A percentile compares a stretch with the other conserved stretches of the same genome.
Conservation (phyloP, 192 early-diverging fungal species). For the Coemansia furcata region DNA sequence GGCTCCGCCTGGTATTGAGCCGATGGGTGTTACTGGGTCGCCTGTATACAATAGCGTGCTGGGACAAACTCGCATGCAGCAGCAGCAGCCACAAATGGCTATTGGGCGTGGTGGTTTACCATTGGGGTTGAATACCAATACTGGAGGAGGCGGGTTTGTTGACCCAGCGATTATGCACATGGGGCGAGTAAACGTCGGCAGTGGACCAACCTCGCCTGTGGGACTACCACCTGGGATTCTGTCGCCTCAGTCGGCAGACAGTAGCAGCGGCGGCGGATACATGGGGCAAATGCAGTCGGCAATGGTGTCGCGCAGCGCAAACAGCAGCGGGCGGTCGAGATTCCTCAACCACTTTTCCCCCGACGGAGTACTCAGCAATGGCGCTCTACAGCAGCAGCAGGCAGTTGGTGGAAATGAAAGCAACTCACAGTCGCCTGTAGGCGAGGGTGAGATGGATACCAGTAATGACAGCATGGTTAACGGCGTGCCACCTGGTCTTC, state of each 20-base stretch:
- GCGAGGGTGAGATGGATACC: background rate
- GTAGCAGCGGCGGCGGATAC: background rate
- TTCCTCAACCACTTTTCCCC: conserved; percentile 49
- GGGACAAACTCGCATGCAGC: conserved; percentile 2
- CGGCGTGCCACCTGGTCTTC: conserved; percentile 39
- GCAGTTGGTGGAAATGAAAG: background rate
- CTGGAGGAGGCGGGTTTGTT: conserved; percentile 20
- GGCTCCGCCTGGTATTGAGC: conserved; percentile 13
- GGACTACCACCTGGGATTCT: conserved; percentile 37
- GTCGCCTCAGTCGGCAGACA: conserved; percentile 13
- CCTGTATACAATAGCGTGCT: background rate
- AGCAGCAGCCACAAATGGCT: conserved; percentile 1
- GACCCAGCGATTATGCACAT: conserved; percentile 43
- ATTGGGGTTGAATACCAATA: background rate
- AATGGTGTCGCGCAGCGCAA: conserved; percentile 48
- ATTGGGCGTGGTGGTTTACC: background rate
- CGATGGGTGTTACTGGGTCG: conserved; percentile 5
- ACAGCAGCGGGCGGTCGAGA: conserved; percentile 47
- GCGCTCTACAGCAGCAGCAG: conserved; percentile 5
- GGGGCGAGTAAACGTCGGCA: conserved; percentile 12
- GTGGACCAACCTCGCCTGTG: conserved; percentile 11
- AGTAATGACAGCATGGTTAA: conserved; percentile 15
- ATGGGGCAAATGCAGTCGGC: conserved; percentile 10
- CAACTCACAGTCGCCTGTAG: conserved; percentile 7
- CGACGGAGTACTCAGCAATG: background rate